These are phyloP conservation scores for Chrysanthemum seticuspe DNA, from an alignment of 129 eudicot species.

Conservation along the genomic window DNA sequence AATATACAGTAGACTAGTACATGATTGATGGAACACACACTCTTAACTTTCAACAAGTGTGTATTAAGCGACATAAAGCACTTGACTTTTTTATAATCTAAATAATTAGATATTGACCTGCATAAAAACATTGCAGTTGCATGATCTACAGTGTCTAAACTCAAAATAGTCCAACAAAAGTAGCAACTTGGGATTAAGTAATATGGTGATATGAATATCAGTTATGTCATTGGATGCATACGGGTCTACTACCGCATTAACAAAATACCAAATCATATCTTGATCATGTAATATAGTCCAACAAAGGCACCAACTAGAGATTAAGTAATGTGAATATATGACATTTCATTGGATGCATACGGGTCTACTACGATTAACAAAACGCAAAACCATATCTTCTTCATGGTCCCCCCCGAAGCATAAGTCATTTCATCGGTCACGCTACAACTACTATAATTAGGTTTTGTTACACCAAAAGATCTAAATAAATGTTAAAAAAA, in stretches of 20 bases:
- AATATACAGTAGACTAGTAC: conserved; percentile 21
- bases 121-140: conserved; percentile 5
- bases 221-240: conserved; percentile 1
- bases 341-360: conserved; percentile 2
- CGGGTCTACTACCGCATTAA: conserved; percentile 1
- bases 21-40: conserved; percentile 23
- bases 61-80: conserved; percentile 18
- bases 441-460: conserved; percentile 25
- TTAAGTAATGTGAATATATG: background rate
- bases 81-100: conserved; percentile 18
- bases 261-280: conserved; percentile 9
- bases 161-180: conserved; percentile 1
- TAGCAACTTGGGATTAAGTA: conserved; percentile 15
- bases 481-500: conserved; percentile 8
- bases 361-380: background rate
- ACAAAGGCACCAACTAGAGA: conserved; percentile 7
- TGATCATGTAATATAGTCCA: conserved; percentile 15
- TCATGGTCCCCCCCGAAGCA: conserved; percentile 29
- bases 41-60: conserved; percentile 30
- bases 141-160: conserved; percentile 11
- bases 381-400: conserved; percentile 12
- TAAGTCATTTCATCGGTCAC: conserved; percentile 22
- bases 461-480: conserved; percentile 23
- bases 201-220: background rate
- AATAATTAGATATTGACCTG: conserved; percentile 15